Conservation (phyloP, 805 yeast genomes). For the Trichomonascus vanleenenianus region DNA sequence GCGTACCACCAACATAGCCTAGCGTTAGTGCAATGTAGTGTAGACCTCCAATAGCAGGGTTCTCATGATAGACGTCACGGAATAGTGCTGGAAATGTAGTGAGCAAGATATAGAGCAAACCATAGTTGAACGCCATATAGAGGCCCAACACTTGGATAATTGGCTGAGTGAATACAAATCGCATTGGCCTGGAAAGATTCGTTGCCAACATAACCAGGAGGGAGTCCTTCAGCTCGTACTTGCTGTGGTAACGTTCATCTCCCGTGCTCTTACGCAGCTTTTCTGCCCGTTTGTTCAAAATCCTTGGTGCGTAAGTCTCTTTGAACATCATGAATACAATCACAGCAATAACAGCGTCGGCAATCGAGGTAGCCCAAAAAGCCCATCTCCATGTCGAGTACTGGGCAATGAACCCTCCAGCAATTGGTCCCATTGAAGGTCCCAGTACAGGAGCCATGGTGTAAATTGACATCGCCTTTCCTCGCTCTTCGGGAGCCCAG, state of each 20-base stretch:
- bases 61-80: conserved; percentile 39
- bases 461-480: conserved; percentile 47
- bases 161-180: conserved; percentile 47
- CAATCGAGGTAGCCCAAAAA: conserved; percentile 47
- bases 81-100: conserved; percentile 52
- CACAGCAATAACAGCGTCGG: conserved; percentile 41
- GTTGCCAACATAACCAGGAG: conserved; percentile 19
- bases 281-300: conserved; percentile 40
- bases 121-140: conserved; percentile 58
- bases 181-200: conserved; percentile 49
- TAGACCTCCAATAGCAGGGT: conserved; percentile 44
- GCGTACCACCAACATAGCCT: conserved; percentile 45
- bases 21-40: conserved; percentile 50
- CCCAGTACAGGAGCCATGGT: conserved; percentile 54
- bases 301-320: conserved; percentile 54
- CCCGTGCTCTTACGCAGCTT: conserved; percentile 45
- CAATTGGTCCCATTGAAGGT: conserved; percentile 41
- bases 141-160: conserved; percentile 56
- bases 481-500: conserved; percentile 44
- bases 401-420: conserved; percentile 50
- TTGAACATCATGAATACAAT: conserved; percentile 37
- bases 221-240: conserved; percentile 28
- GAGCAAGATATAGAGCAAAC: conserved; percentile 54
- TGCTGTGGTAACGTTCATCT: conserved; percentile 46
- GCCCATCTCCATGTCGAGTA: conserved; percentile 54